These are phyloP conservation scores for Quercus variabilis DNA, from an alignment of 306 rosid species.

Conservation along the genomic window DNA sequence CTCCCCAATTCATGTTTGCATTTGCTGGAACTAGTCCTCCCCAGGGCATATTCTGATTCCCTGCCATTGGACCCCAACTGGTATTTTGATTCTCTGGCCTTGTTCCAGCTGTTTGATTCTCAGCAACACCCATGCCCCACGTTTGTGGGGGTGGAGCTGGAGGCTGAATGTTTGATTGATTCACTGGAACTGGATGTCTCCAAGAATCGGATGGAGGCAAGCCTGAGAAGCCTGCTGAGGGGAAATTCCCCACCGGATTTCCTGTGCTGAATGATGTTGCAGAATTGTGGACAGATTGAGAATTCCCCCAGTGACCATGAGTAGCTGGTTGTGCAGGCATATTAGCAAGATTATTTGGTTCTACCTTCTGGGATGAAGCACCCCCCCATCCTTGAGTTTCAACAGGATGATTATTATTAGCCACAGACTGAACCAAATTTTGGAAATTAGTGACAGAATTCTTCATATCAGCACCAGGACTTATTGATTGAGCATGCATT, in stretches of 20 bases:
- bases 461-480: constrained; percentile 46
- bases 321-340: constrained; percentile 54
- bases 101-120: constrained; percentile 42
- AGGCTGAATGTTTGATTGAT: constrained; percentile 52
- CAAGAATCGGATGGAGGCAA: constrained; percentile 56
- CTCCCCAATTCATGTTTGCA: constrained; percentile 55
- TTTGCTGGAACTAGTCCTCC: constrained; percentile 59
- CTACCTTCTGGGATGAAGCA: constrained; percentile 45
- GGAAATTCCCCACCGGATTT: constrained; percentile 45
- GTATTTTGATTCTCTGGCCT: constrained; percentile 40
- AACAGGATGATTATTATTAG: constrained; percentile 35
- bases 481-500: constrained; percentile 44
- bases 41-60: constrained; percentile 65
- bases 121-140: constrained; percentile 58
- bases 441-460: constrained; percentile 60
- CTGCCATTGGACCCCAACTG: constrained; percentile 57
- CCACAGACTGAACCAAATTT: constrained; percentile 44
- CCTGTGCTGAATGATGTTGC: constrained; percentile 42
- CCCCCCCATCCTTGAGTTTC: constrained; percentile 65
- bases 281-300: constrained; percentile 49
- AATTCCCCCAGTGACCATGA: constrained; percentile 62
- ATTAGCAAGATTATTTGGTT: constrained; percentile 45
- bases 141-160: constrained; percentile 47
- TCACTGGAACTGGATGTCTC: constrained; percentile 64
- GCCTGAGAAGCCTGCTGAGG: constrained; percentile 36